Percentiles rank a stretch among this genome's conserved stretches.
Conservation (phyloP, 306 rosid genomes). For the Elaeagnus macrophylla region DNA sequence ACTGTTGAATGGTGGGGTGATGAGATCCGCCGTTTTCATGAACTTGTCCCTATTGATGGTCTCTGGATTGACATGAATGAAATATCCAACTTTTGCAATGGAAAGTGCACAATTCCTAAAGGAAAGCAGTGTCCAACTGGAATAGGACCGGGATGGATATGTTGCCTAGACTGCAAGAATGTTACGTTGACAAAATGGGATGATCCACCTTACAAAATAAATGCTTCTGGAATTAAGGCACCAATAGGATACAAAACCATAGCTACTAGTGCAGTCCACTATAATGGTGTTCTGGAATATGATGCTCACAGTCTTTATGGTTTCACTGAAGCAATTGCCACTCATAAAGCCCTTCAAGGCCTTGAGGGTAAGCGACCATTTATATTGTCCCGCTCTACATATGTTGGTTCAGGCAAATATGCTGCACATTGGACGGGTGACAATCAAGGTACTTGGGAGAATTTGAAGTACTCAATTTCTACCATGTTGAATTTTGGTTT, state of each 20-base stretch:
- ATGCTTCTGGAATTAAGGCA: constrained; percentile 73
- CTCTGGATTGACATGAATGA: constrained; percentile 99
- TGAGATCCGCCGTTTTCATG: constrained; percentile 82
- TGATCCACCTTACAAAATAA: constrained; percentile 90
- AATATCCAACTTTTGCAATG: constrained; percentile 78
- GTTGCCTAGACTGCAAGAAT: constrained; percentile 94
- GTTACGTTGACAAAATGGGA: constrained; percentile 85
- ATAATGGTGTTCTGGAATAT: constrained; percentile 78
- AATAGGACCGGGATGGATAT: constrained; percentile 73
- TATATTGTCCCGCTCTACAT: constrained; percentile 80
- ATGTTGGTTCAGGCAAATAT: constrained; percentile 81
- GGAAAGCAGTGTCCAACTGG: constrained; percentile 60
- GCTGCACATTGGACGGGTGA: constrained; percentile 99
- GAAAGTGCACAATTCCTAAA: constrained; percentile 71
- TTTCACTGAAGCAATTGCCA: constrained; percentile 73
- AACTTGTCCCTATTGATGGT: constrained; percentile 90
- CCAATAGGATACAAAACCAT: constrained; percentile 86
- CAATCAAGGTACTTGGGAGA: constrained; percentile 80
- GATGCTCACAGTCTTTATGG: constrained; percentile 96
- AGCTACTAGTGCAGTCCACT: constrained; percentile 90
- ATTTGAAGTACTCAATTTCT: constrained; percentile 75
- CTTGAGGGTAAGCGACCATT: constrained; percentile 83
- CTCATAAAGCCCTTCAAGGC: constrained; percentile 81
- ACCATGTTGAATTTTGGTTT: constrained; percentile 89
- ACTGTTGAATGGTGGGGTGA: constrained; percentile 91